Conservation (phyloP, 345 rosid genomes). For the Euphorbia pulcherrima region DNA sequence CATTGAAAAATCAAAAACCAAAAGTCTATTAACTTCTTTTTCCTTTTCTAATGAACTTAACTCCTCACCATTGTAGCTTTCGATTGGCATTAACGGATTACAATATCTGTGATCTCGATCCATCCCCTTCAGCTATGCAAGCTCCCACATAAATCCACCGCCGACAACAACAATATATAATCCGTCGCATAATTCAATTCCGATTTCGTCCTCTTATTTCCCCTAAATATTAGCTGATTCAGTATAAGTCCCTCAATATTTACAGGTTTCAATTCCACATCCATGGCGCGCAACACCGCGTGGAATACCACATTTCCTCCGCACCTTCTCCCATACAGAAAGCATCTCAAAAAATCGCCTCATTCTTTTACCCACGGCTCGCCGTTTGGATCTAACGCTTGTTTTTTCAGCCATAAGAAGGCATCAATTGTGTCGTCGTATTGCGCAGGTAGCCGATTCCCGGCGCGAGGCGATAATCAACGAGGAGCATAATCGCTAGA, state of each 20-base stretch:
- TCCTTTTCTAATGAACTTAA: no score
- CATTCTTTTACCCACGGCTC: conserved; percentile 60
- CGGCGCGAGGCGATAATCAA: conserved; percentile 80
- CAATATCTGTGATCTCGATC: conserved; percentile 69
- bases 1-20: no score
- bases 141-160: conserved; percentile 57
- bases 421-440: conserved; percentile 71
- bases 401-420: conserved; percentile 59
- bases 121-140: conserved; percentile 56
- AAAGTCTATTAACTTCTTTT: no score
- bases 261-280: conserved; percentile 40
- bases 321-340: conserved; percentile 58
- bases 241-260: conserved; percentile 62
- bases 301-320: conserved; percentile 70
- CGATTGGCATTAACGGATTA: conserved; percentile 44
- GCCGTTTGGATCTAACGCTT: conserved; percentile 38
- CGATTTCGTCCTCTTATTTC: conserved; percentile 49
- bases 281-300: conserved; percentile 44
- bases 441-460: conserved; percentile 84
- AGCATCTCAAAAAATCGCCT: conserved; percentile 54
- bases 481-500: conserved; percentile 54
- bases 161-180: conserved; percentile 45
- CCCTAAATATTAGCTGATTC: conserved; percentile 59
- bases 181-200: conserved; percentile 48
- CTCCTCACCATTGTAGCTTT: no score